Evolutionary conservation across 2,329 filamentous ascomycete genomes (phyloP), one percentile per base, ranked within the genome.

Genomic region (Neophaeococcomyces mojaviensis): DNA sequence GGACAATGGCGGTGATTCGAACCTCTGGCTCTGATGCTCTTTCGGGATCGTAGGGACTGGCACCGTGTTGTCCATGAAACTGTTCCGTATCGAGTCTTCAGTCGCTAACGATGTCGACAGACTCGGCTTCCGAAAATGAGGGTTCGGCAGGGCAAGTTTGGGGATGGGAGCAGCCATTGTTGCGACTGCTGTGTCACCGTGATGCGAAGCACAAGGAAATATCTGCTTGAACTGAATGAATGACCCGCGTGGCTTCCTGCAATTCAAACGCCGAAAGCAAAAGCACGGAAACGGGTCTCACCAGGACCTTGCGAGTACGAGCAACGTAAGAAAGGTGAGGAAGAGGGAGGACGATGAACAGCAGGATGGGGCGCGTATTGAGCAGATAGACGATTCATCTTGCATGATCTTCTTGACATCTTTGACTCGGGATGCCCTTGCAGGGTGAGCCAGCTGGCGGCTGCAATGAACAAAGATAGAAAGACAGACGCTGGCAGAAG

Each of bases 121-220:
- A 46, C 53, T 57, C 24, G 55, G 53, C 8, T 46, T 49, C 20
- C 49, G 55, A 35, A 52, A 50, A 36, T 54, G 55, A 41, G 53
- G 55, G 38, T 52, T 55, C 16, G 55, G 55, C 8, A 53, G 43
- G 7, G 51, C 34, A 22, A 57, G 51, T 41, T 49, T 52, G 26
- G 55, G 55, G 6, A 49, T 50, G 22, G 55, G 54, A 34, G 48
- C 40, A 18, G 46, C 19, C 34, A 44, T 45, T 8, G 39, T 19
- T 32, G 46, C 42, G 18, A 48, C 44, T 39, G 30, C 30, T 32
- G 18, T 28, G 24, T 28, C 10, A 28, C 24, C 10, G 24, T 28
- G 5, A 31, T 34, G 39, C 34, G 36, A 45, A 30, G 50, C 7
- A 36, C 24, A 16, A 40, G 15, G n/a, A 24, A 26, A 26, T 22